phyloP scores from a whole-genome alignment of 31 red algal species.

The Asparagopsis taxiformis region DNA sequence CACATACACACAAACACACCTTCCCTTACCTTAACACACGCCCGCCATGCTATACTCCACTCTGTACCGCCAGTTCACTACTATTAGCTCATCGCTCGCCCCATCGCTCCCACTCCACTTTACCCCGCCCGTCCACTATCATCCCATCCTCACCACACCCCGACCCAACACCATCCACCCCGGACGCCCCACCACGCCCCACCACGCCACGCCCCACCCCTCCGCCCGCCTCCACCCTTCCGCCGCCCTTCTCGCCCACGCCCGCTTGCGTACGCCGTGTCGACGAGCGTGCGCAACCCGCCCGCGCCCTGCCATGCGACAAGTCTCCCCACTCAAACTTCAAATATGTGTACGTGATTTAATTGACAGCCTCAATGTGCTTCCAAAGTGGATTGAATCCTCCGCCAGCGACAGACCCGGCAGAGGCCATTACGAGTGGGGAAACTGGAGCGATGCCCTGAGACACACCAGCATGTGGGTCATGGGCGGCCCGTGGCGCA shows the following conservation, averaged over 20 bases:
- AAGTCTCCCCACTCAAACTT: conserved; percentile 45
- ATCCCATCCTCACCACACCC: background rate
- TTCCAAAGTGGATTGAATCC: conserved; percentile 62
- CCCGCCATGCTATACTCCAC: background rate
- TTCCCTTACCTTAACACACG: no score
- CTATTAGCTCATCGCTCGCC: background rate
- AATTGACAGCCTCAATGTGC: conserved; percentile 35
- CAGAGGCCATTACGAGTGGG: conserved; percentile 64
- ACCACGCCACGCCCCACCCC: background rate
- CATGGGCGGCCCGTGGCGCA: conserved; percentile 53
- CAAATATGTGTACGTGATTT: conserved; percentile 57
- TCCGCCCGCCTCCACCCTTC: background rate
- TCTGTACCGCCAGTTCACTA: background rate
- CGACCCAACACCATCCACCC: background rate
- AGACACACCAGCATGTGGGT: conserved; percentile 38
- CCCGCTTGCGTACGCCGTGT: background rate
- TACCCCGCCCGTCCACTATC: background rate
- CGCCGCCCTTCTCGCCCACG: background rate
- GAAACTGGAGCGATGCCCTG: conserved; percentile 64
- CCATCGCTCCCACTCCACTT: background rate
- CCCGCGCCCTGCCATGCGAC: conserved; percentile 37
- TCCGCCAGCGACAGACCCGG: conserved; percentile 50
- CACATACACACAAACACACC: no score
- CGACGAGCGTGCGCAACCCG: background rate
- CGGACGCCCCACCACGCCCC: background rate